Conservation (phyloP, 768 basidiomycete species). For the Saitozyma sp. region DNA sequence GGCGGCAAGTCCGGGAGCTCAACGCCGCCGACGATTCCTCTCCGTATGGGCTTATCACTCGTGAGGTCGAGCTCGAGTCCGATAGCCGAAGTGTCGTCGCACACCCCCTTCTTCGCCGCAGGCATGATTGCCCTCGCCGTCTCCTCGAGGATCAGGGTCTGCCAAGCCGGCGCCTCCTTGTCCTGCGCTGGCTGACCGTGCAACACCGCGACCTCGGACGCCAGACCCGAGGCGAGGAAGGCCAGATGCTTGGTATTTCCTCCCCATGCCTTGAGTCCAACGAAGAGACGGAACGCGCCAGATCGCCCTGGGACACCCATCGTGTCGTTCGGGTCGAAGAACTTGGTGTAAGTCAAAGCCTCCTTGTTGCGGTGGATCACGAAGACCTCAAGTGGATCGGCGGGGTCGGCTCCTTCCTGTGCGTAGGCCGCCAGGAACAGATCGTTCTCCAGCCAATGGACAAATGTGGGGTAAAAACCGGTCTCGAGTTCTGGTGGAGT, state of each 20-base stretch:
- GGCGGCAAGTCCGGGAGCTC: conserved; percentile 48
- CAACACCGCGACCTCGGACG: conserved; percentile 51
- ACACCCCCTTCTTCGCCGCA: conserved; percentile 33
- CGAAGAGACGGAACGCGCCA: conserved; percentile 37
- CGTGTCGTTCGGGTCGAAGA: conserved; percentile 48
- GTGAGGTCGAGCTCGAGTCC: conserved; percentile 54
- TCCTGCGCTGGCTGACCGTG: conserved; percentile 27
- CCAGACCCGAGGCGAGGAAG: conserved; percentile 47
- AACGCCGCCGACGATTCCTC: conserved; percentile 49
- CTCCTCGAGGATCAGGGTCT: conserved; percentile 50
- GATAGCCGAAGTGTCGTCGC: conserved; percentile 51
- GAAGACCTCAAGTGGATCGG: conserved; percentile 50
- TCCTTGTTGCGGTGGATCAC: conserved; percentile 44
- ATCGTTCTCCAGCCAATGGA: conserved; percentile 56
- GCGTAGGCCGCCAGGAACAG: conserved; percentile 53
- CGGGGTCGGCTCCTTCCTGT: conserved; percentile 23
- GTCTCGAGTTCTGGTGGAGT: conserved; percentile 31
- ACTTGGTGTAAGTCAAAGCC: conserved; percentile 44
- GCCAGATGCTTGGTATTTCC: conserved; percentile 50
- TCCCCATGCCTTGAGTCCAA: conserved; percentile 49
- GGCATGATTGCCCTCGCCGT: conserved; percentile 49
- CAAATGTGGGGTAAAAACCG: conserved; percentile 24
- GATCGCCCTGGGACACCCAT: conserved; percentile 49
- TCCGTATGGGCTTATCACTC: conserved; percentile 32
- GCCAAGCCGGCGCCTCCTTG: conserved; percentile 36